Percentiles rank a stretch among this genome's conserved stretches.
These are phyloP conservation scores for Leptographium lundbergii DNA, from an alignment of 2,329 filamentous ascomycete genomes.

Conservation along the genomic window DNA sequence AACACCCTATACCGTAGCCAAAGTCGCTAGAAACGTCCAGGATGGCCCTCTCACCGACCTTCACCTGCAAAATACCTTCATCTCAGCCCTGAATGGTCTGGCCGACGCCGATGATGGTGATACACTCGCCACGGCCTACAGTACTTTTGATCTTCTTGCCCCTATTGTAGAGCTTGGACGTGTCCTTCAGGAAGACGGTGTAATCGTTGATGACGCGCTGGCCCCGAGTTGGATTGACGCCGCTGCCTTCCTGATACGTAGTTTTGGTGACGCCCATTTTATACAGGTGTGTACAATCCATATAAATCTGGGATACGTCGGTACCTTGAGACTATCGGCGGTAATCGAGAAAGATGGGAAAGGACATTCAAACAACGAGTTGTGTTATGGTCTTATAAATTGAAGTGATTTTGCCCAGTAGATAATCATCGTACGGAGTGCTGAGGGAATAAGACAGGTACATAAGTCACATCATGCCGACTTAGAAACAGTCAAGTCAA, in stretches of 20 bases:
- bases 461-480: too few species aligned
- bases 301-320: too few species aligned
- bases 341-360: too few species aligned
- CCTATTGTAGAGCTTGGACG: constrained; percentile 45
- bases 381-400: too few species aligned
- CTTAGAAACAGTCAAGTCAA: too few species aligned
- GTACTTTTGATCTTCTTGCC: constrained; percentile 83
- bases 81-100: constrained; percentile 81
- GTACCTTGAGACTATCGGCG: too few species aligned
- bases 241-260: constrained; percentile 47
- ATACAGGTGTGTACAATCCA: not conserved
- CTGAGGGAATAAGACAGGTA: too few species aligned
- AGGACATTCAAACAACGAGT: too few species aligned
- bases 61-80: constrained; percentile 76
- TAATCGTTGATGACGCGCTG: constrained; percentile 81
- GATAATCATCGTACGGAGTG: too few species aligned
- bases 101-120: constrained; percentile 66
- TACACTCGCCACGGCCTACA: constrained; percentile 62
- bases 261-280: constrained; percentile 65
- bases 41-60: constrained; percentile 77
- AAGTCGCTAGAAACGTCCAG: constrained; percentile 66
- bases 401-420: too few species aligned
- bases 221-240: constrained; percentile 46
- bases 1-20: constrained; percentile 54
- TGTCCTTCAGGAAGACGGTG: constrained; percentile 73